Base-by-base conservation (phyloP, 1,284 basidiomycete genomes). In the Rhodotorula sp. region DNA sequence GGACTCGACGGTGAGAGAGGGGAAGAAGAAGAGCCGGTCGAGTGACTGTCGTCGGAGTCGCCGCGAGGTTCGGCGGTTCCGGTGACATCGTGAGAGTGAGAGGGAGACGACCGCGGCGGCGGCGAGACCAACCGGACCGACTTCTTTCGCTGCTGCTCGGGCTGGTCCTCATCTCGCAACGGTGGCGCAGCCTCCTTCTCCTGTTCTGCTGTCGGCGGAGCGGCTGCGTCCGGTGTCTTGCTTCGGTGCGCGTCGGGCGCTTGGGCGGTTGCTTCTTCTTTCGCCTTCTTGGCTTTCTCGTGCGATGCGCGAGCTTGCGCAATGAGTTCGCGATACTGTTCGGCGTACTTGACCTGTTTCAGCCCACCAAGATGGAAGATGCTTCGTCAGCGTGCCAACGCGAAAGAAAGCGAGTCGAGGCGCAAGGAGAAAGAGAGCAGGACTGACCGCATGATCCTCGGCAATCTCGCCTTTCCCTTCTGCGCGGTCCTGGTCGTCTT, bases 61-160 rank as follows among this genome's bases (percentile, higher is more conserved):
- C 39, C 39, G 39, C 39, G 39, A 43, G 10, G 39, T 8, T 43
- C 39, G 39, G 39, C 39, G 10, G 39, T 43, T 43, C 39, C 39
- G 39, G 10, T 43, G 39, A 43, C 10, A 43, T 10, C 39, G 39
- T 7, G 39, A 43, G 39, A 43, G n/a, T 16, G 39, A 15, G 39
- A 34, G 34, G 34, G 43, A 46, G 21, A 8, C 23, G 58, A 43
- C 43, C 34, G 34, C 21, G 21, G 58, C 14, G 58, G 31, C 1
- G 65, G 65, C 34, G 65, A 49, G n/a, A 62, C 52, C 52, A 67
- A 10, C 8, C 65, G 65, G 7, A 67, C 65, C 14, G 65, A 52
- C 21, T 59, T 59, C 12, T 58, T 58, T 23, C 64, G 49, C 21
- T 21, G 3, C 31, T 10, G 3, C 31, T 10, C n/a, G 23, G 21